Evolutionary conservation across 305 asterid species (phyloP).

Genomic region (Fraxinus velutina): DNA sequence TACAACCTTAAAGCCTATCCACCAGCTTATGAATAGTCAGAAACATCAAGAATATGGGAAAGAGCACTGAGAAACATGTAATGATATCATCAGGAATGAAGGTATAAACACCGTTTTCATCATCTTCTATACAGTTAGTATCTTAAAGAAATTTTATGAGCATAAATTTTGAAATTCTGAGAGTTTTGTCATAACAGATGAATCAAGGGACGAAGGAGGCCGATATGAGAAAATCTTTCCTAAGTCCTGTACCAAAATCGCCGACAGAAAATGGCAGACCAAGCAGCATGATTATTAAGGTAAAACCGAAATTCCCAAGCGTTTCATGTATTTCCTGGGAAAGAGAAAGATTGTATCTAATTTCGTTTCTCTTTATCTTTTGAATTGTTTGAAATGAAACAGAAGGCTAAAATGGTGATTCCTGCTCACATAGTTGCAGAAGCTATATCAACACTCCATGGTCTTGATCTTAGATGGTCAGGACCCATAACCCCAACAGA

Average conservation of each 20-base stretch:
- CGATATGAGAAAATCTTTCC: slow-evolving; percentile 39
- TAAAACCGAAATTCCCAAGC: background rate
- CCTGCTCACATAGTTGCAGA: slow-evolving; percentile 64
- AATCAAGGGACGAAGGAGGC: slow-evolving; percentile 36
- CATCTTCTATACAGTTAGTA: background rate
- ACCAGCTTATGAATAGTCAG: slow-evolving; percentile 25
- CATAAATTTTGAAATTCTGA: slow-evolving; percentile 3
- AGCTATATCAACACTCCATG: slow-evolving; percentile 61
- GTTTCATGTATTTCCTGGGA: background rate
- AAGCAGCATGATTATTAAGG: slow-evolving; percentile 57
- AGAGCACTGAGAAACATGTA: slow-evolving; percentile 24
- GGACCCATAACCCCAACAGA: slow-evolving; percentile 58
- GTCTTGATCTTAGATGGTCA: slow-evolving; percentile 60
- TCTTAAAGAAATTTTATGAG: background rate
- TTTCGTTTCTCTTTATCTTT: background rate
- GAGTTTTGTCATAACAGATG: background rate
- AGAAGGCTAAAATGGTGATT: slow-evolving; percentile 45
- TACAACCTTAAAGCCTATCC: slow-evolving; percentile 5
- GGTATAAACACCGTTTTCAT: slow-evolving; percentile 24
- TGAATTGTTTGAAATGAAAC: slow-evolving; percentile 16
- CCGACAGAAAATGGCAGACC: slow-evolving; percentile 42
- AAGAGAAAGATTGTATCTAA: background rate
- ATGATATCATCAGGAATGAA: slow-evolving; percentile 27
- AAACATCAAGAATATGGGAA: slow-evolving; percentile 30
- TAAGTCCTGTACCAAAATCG: slow-evolving; percentile 26